Percentiles rank a stretch among this genome's conserved stretches.
phyloP scores from a whole-genome alignment of 2,329 filamentous ascomycete genomes.

The Endoconidiophora laricicola region DNA sequence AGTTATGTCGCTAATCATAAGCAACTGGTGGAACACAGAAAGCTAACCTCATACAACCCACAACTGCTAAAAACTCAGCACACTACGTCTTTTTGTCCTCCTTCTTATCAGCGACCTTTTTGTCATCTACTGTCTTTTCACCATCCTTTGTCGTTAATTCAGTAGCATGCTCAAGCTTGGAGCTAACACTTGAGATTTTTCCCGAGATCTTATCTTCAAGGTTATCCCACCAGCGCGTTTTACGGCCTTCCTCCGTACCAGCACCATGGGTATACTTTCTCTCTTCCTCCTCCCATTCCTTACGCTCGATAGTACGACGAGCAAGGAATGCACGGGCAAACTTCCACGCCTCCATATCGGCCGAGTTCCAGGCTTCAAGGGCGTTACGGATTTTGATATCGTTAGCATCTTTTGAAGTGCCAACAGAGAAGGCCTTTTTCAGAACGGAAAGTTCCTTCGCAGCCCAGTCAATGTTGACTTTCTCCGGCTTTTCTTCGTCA shows the following conservation, averaged over 20 bases:
- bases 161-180: background rate
- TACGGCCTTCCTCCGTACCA: slow-evolving; percentile 31
- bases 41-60: too few species aligned
- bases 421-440: slow-evolving; percentile 33
- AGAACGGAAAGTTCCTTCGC: slow-evolving; percentile 34
- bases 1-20: too few species aligned
- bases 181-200: slow-evolving; percentile 8
- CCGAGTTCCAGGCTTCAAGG: slow-evolving; percentile 51
- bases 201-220: slow-evolving; percentile 13
- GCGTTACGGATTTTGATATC: slow-evolving; percentile 34
- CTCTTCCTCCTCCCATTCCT: slow-evolving; percentile 55
- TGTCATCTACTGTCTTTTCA: background rate
- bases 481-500: slow-evolving; percentile 22
- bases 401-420: slow-evolving; percentile 24
- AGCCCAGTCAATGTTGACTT: background rate
- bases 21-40: too few species aligned
- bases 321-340: slow-evolving; percentile 55
- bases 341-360: slow-evolving; percentile 62
- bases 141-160: background rate
- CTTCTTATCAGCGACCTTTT: background rate
- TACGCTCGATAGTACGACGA: slow-evolving; percentile 42
- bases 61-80: background rate
- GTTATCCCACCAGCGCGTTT: slow-evolving; percentile 22
- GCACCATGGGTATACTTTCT: slow-evolving; percentile 44
- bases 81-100: background rate